These are phyloP conservation scores for Trichoderma koningiopsis DNA, from an alignment of 2,329 filamentous ascomycete genomes.

Conservation along the genomic window DNA sequence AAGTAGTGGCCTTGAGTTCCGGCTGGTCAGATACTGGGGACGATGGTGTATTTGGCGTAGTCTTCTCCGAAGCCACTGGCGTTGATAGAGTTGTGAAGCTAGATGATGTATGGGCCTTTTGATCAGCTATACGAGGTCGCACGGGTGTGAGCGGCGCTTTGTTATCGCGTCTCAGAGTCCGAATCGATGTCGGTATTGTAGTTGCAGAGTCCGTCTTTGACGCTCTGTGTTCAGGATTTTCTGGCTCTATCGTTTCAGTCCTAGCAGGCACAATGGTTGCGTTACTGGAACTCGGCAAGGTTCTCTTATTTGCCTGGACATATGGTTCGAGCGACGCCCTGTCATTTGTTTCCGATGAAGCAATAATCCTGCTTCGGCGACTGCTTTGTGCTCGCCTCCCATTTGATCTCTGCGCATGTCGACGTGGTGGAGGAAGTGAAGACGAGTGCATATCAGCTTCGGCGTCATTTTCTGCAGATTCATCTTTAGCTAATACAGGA, in stretches of 20 bases:
- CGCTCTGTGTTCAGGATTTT: background rate
- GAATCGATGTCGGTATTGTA: background rate
- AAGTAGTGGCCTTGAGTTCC: constrained; percentile 30
- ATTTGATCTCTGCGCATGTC: constrained; percentile 16
- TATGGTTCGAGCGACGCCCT: constrained; percentile 14
- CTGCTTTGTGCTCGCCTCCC: constrained; percentile 8
- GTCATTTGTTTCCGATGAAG: constrained; percentile 9
- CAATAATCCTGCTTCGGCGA: constrained; percentile 5
- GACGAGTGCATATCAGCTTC: constrained; percentile 26
- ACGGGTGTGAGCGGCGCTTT: constrained; percentile 32
- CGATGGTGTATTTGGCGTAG: constrained; percentile 41
- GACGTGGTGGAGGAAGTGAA: constrained; percentile 12
- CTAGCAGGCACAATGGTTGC: background rate
- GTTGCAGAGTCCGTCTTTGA: background rate
- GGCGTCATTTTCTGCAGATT: constrained; percentile 24
- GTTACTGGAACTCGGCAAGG: background rate
- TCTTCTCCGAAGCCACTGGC: constrained; percentile 42
- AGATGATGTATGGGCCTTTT: constrained; percentile 37
- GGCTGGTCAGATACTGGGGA: constrained; percentile 34
- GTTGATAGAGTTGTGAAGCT: constrained; percentile 47
- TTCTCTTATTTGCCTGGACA: background rate
- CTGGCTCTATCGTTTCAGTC: background rate
- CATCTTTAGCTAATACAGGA: constrained; percentile 35
- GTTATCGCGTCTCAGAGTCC: constrained; percentile 29
- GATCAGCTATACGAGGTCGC: constrained; percentile 25